Conservation (phyloP, 768 basidiomycete species). For the Russula abietina region DNA sequence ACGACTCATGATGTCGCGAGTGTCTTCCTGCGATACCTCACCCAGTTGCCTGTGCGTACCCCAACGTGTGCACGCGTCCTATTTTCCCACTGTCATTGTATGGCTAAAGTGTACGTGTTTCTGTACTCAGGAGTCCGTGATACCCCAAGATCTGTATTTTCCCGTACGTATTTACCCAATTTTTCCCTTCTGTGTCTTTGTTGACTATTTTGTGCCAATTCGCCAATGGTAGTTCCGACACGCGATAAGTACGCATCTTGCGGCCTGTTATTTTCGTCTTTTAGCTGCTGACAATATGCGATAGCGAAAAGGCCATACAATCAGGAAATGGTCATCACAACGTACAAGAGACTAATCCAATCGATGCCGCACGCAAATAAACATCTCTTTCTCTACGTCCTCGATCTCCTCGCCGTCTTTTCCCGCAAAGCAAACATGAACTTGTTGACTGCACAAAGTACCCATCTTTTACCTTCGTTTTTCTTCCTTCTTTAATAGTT, state of each 20-base stretch:
- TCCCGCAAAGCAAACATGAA: constrained; percentile 87
- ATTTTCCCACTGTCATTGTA: constrained; percentile 16
- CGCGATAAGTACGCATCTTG: constrained; percentile 50
- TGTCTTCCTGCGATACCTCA: constrained; percentile 91
- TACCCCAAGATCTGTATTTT: constrained; percentile 86
- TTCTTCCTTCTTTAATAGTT: background rate
- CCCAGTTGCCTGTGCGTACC: constrained; percentile 85
- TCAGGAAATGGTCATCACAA: constrained; percentile 64
- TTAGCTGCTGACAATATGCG: constrained; percentile 20
- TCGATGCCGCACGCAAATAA: constrained; percentile 85
- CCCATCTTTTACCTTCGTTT: constrained; percentile 30
- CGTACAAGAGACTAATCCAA: constrained; percentile 80
- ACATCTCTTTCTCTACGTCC: constrained; percentile 90
- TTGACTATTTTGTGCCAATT: background rate
- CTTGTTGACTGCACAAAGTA: constrained; percentile 92
- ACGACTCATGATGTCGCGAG: constrained; percentile 97
- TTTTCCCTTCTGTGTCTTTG: constrained; percentile 6
- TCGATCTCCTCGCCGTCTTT: constrained; percentile 94
- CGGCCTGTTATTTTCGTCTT: background rate
- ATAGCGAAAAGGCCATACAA: constrained; percentile 65
- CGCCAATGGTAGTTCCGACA: constrained; percentile 59
- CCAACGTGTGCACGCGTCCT: background rate
- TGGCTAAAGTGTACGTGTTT: constrained; percentile 9
- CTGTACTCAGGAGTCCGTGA: constrained; percentile 75
- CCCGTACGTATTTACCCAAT: constrained; percentile 49